Base-by-base conservation (phyloP, 257 asterid genomes). In the Hygrophila difformis region DNA sequence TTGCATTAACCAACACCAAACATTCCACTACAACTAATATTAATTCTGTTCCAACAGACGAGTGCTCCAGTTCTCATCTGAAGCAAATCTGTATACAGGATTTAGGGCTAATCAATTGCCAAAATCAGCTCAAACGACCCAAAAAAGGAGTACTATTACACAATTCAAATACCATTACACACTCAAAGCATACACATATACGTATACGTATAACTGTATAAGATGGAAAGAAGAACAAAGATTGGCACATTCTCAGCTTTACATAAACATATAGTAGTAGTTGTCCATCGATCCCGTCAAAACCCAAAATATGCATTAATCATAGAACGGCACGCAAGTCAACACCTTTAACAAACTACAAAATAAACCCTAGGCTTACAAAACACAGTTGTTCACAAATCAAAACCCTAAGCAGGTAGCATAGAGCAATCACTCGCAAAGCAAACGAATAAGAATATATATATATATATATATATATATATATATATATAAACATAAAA, bases 301-400 rank as follows among this genome's bases (percentile, higher is more conserved):
- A 42, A 15, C 47, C 17, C 23, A 8, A 12, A 8, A 53, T 38
- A 29, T 12, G 8, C 16, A 44, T 47, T 42, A 54, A 57, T 57
- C 57, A 16, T 35, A 18, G 14, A 54, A 35, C 51, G 28, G 38
- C 43, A 50, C 34, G 18, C 49, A 51, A 57, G 67, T 65, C 61
- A 59, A 59, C 61, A 51, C 56, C 59, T 55, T 46, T 12, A 31
- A 37, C 20, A 9, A 19, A 58, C 45, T 55, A 45, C 12, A 33
- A 54, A 33, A 33, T 33, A 62, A 65, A 56, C 64, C 66, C 54
- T n/a, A n/a, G 55, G 57, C 14, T 34, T 16, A 9, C 1, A 12
- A 24, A 24, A 36, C 2, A 19, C n/a, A 56, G 1, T 2, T 42
- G 14, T 21, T 6, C 13, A 3, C 5, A 19, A 59, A 14, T n/a